phyloP scores from a whole-genome alignment of 129 eudicot species.

The Centrapalus pauciflorus region DNA sequence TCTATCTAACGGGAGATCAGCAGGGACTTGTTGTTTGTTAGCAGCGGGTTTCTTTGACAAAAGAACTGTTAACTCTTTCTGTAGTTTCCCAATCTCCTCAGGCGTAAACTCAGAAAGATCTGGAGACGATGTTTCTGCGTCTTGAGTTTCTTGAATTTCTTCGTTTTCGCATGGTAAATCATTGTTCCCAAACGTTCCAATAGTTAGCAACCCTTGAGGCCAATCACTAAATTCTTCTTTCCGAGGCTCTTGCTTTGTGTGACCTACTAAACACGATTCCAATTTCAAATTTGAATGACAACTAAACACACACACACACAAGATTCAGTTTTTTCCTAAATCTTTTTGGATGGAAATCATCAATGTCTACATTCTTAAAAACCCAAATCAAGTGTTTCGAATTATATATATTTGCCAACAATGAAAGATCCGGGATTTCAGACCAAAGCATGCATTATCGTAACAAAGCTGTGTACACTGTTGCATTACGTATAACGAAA shows the following conservation, averaged over 20 bases:
- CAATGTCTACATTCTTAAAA: neutral
- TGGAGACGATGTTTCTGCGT: constrained; percentile 45
- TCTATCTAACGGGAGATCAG: constrained; percentile 88
- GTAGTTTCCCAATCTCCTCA: constrained; percentile 76
- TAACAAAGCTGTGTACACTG: no score
- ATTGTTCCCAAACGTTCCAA: constrained; percentile 86
- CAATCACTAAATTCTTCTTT: constrained; percentile 85
- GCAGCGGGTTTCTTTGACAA: constrained; percentile 58
- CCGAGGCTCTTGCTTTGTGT: constrained; percentile 42
- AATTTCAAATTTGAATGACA: neutral
- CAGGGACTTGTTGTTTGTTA: constrained; percentile 14
- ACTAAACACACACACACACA: no score
- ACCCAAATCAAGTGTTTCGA: neutral
- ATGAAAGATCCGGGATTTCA: neutral
- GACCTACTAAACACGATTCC: constrained; percentile 31
- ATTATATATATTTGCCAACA: no score
- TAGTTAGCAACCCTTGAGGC: constrained; percentile 80
- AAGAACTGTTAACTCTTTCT: constrained; percentile 69
- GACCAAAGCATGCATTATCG: no score
- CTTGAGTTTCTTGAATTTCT: constrained; percentile 33
- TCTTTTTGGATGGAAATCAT: constrained; percentile 6
- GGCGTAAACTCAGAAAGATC: constrained; percentile 89
- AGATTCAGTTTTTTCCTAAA: constrained; percentile 4
- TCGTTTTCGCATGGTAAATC: constrained; percentile 27
- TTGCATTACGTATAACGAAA: no score